Conservation (phyloP, 1,284 basidiomycete species). For the Cutaneotrichosporon sp. region DNA sequence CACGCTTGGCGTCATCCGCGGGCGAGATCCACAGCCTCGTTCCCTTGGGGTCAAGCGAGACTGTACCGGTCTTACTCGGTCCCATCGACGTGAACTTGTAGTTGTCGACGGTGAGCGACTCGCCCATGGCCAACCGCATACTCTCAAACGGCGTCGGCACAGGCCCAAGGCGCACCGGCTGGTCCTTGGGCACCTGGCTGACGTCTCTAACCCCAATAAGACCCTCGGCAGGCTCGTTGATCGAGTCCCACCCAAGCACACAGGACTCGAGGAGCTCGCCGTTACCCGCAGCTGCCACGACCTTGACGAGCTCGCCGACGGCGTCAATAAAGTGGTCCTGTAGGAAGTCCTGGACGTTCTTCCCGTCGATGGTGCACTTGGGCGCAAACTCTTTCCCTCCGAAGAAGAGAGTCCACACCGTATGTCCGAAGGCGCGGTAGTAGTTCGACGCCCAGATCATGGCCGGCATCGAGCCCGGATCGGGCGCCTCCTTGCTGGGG, state of each 20-base stretch:
- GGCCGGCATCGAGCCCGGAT: conserved; percentile 73
- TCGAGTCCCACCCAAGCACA: conserved; percentile 92
- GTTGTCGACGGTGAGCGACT: conserved; percentile 76
- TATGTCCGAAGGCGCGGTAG: conserved; percentile 79
- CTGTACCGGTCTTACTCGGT: conserved; percentile 68
- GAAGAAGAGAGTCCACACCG: conserved; percentile 92
- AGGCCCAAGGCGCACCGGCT: conserved; percentile 80
- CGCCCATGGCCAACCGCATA: conserved; percentile 82
- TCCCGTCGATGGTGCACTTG: conserved; percentile 82
- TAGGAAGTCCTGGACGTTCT: conserved; percentile 92
- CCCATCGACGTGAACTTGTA: conserved; percentile 81
- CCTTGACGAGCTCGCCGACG: conserved; percentile 69
- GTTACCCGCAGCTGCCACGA: conserved; percentile 69
- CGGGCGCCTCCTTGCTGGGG: conserved; percentile 59
- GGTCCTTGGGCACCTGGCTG: conserved; percentile 63
- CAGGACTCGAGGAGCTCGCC: conserved; percentile 70
- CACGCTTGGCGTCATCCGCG: conserved; percentile 51
- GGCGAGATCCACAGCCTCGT: conserved; percentile 69
- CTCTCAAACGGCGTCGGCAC: conserved; percentile 82
- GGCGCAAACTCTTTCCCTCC: conserved; percentile 87
- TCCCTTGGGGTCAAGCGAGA: conserved; percentile 81
- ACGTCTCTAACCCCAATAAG: conserved; percentile 75
- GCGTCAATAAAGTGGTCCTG: conserved; percentile 83
- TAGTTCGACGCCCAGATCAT: conserved; percentile 99
- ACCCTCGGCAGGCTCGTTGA: conserved; percentile 93